Evolutionary conservation across 2,329 filamentous ascomycete species (phyloP).

Genomic region (Alternaria panax): DNA sequence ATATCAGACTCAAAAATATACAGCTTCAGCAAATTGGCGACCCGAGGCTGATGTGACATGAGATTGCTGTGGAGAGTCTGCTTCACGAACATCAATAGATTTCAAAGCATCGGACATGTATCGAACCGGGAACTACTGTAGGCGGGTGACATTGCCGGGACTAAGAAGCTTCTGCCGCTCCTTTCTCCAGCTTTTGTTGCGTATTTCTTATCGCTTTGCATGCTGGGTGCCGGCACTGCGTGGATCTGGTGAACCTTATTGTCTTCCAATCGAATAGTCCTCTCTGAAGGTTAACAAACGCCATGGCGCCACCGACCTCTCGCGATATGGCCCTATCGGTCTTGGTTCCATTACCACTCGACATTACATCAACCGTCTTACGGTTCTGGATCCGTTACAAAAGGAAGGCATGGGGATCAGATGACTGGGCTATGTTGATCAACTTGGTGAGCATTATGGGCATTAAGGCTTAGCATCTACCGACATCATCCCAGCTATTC

Average conservation of each 20-base stretch:
- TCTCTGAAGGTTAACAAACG: background rate
- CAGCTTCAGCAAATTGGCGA: background rate
- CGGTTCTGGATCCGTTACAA: slow-evolving; percentile 13
- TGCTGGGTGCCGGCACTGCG: background rate
- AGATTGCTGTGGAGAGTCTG: background rate
- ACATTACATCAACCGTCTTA: slow-evolving; percentile 8
- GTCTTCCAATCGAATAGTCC: background rate
- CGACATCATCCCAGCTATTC: slow-evolving; percentile 3
- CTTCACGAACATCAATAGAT: background rate
- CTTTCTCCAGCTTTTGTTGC: background rate
- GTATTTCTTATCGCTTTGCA: background rate
- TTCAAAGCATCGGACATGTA: background rate
- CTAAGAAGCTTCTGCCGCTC: slow-evolving; percentile 1
- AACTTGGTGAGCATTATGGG: slow-evolving; percentile 2
- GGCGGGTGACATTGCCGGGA: background rate
- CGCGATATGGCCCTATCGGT: slow-evolving; percentile 11
- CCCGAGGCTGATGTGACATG: background rate
- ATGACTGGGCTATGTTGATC: slow-evolving; percentile 17
- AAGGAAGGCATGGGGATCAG: slow-evolving; percentile 12
- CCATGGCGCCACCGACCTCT: slow-evolving; percentile 14
- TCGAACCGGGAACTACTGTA: background rate
- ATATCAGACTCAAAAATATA: background rate
- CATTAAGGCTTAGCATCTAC: background rate
- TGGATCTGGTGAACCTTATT: background rate
- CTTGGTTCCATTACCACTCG: slow-evolving; percentile 6